phyloP scores from a whole-genome alignment of 208 protist genomes.

The Leptomonas pyrrhocoris region DNA sequence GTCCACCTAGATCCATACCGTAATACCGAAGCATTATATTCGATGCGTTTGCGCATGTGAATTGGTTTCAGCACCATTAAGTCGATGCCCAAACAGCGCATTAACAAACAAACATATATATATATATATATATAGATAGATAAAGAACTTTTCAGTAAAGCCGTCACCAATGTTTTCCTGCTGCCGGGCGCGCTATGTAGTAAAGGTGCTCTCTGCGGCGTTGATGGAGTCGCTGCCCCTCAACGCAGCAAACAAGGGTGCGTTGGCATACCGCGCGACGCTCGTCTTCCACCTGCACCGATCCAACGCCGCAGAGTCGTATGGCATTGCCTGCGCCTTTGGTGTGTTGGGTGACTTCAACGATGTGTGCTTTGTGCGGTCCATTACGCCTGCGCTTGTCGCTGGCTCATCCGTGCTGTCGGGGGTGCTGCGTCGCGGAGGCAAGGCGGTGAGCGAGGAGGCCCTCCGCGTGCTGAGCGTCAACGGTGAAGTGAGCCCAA shows the following conservation, averaged over 20 bases:
- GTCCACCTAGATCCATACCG: too few species aligned
- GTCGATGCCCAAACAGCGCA: too few species aligned
- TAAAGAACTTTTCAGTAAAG: too few species aligned
- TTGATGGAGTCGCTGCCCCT: constrained; percentile 12
- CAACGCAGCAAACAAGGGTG: not conserved
- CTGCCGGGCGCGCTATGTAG: constrained; percentile 1
- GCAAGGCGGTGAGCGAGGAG: not conserved
- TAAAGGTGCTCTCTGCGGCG: constrained; percentile 17
- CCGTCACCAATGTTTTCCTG: constrained; percentile 16
- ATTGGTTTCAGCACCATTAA: too few species aligned
- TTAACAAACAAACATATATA: too few species aligned
- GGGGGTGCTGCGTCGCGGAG: not conserved
- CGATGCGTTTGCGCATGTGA: too few species aligned
- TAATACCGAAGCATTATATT: too few species aligned
- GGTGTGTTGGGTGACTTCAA: not conserved
- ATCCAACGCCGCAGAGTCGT: not conserved
- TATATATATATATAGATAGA: too few species aligned
- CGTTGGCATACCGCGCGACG: not conserved
- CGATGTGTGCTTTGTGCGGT: constrained; percentile 13
- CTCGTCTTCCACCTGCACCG: constrained; percentile 30
- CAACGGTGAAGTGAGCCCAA: constrained; percentile 5
- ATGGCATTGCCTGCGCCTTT: constrained; percentile 12
- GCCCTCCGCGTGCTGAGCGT: constrained; percentile 9
- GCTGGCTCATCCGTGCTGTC: constrained; percentile 14
- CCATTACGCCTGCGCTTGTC: not conserved